Base-by-base conservation (phyloP, 139 green algal genomes). In the Gonium pectorale region DNA sequence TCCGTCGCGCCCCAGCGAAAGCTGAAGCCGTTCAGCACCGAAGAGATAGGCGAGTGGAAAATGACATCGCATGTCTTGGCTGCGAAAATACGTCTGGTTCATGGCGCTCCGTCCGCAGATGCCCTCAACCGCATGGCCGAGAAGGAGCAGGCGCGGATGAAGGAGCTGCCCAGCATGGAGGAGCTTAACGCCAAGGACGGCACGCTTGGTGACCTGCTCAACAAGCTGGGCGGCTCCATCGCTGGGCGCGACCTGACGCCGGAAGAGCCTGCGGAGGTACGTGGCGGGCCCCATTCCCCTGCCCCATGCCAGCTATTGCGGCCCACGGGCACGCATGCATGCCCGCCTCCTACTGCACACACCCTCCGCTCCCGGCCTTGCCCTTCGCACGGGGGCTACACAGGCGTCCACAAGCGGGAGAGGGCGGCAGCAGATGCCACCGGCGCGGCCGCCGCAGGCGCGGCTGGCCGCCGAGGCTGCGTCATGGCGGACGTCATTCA, bases 91-190 rank as follows among this genome's bases (percentile, higher is more conserved):
- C n/a, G n/a, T 15, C 46, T 54, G 46, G 15, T 15, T 15, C 11
- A 11, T 54, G 13, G 46, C 46, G 46, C 46, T 11, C 46, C 13
- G 37, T 6, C 24, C n/a, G 71, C 84, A 88, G 84, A 67, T 7
- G 44, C 70, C 5, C 40, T 88, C 31, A 85, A 73, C 27, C 68
- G 74, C 3, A 78, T 89, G 17, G 85, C 59, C 5, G 67, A 62
- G 11, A 37, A 89, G 46, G 85, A 89, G 4, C 78, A 81, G 27
- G 67, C 63, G 29, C 77, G 85, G 27, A 86, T 86, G 77, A 54
- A 35, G 9, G 77, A 81, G 27, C 29, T 86, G 27, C 67, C 78
- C n/a, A 86, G 68, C 60, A n/a, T 79, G 13, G 85, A 89, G 0
- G 85, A 89, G 24, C 60, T 89, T 8, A 77, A 66, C 40, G 4